Evolutionary conservation across 164 flowering plant species (phyloP).

Genomic region (Stephania cephalantha): DNA sequence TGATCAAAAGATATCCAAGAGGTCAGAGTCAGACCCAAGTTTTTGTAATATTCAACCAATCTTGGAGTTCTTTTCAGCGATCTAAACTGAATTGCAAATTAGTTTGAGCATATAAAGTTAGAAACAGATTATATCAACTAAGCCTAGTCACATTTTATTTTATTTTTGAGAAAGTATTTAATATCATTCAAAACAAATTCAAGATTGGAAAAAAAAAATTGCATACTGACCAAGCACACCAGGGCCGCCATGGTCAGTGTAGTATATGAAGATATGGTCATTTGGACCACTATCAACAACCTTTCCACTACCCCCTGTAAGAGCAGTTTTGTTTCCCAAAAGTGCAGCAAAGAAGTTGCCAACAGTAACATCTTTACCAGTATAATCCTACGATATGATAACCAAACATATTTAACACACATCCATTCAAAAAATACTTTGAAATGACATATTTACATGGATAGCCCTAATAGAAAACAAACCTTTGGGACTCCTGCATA

Average conservation of each 20-base stretch:
- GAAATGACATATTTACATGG: not conserved
- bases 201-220: not conserved
- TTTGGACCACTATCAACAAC: conserved; percentile 77
- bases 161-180: no score
- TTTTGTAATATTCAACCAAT: not conserved
- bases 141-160: not conserved
- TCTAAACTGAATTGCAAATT: not conserved
- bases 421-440: not conserved
- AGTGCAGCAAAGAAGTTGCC: conserved; percentile 68
- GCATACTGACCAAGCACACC: conserved; percentile 76
- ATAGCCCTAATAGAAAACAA: conserved; percentile 6
- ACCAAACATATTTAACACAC: not conserved
- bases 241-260: conserved; percentile 89
- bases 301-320: conserved; percentile 83
- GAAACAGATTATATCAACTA: not conserved
- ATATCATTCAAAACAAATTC: not conserved
- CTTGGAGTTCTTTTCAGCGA: not conserved
- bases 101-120: not conserved
- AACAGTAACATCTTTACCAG: conserved; percentile 60
- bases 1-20: not conserved
- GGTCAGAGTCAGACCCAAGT: not conserved
- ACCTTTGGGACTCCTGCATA: conserved; percentile 89
- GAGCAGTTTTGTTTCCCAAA: conserved; percentile 71
- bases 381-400: conserved; percentile 67
- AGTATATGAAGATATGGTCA: conserved; percentile 73